phyloP scores from a whole-genome alignment of 192 early-diverging fungal genomes.

The Bifiguratus adelaidae region DNA sequence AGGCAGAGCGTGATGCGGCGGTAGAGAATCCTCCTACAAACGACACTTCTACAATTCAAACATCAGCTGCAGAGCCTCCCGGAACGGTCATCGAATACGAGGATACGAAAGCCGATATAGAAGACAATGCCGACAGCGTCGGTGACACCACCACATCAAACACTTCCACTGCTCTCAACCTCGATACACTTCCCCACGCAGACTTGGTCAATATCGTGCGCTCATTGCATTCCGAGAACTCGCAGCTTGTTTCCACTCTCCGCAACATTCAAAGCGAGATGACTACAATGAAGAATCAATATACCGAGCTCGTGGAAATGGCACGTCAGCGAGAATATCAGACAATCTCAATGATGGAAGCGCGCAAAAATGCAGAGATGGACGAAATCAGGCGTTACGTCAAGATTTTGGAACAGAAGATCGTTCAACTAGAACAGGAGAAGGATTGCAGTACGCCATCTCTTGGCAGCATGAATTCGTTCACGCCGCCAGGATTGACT shows the following conservation, averaged over 20 bases:
- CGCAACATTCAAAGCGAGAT: conserved; percentile 38
- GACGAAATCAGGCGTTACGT: conserved; percentile 38
- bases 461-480: too few species aligned
- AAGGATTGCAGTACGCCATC: too few species aligned
- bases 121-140: too few species aligned
- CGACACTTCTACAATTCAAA: too few species aligned
- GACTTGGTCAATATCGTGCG: neutral
- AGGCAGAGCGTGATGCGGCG: too few species aligned
- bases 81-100: too few species aligned
- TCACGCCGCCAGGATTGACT: too few species aligned
- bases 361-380: conserved; percentile 33
- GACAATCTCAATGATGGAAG: conserved; percentile 23
- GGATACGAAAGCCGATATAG: too few species aligned
- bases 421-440: too few species aligned
- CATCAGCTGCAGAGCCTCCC: too few species aligned
- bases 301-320: conserved; percentile 23
- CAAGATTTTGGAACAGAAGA: too few species aligned
- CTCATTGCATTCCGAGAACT: conserved; percentile 27
- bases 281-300: conserved; percentile 24
- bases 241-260: conserved; percentile 24
- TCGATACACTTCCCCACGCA: neutral
- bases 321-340: conserved; percentile 33
- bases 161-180: neutral
- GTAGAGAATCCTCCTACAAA: too few species aligned
- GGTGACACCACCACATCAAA: neutral